Conservation (phyloP, 495 filamentous ascomycete species). For the Aspergillus sclerotiicarbonarius region DNA sequence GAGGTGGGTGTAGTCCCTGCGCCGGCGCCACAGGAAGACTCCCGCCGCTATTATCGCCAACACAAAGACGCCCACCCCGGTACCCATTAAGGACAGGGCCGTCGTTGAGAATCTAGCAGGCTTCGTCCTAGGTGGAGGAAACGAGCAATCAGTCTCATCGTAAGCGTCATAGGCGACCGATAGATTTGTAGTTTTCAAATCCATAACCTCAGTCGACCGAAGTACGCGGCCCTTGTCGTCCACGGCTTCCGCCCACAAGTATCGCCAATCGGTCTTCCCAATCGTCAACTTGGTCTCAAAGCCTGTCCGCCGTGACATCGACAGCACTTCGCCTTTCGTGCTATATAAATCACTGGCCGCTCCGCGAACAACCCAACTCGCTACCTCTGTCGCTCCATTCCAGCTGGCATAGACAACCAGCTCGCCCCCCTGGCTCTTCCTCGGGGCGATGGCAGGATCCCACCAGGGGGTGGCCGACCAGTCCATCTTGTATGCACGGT, state of each 20-base stretch:
- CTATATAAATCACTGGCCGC: background rate
- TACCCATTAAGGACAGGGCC: background rate
- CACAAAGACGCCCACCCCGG: background rate
- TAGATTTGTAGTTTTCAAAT: conserved; percentile 11
- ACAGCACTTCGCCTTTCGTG: conserved; percentile 4
- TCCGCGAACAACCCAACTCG: conserved; percentile 13
- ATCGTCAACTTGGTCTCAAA: conserved; percentile 24
- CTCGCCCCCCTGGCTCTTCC: conserved; percentile 5
- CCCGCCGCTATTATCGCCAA: background rate
- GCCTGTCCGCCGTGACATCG: conserved; percentile 12
- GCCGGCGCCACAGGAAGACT: conserved; percentile 9
- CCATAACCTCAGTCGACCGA: conserved; percentile 16
- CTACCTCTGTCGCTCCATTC: conserved; percentile 19
- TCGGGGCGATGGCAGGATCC: conserved; percentile 19
- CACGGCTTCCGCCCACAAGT: conserved; percentile 22
- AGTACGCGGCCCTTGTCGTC: conserved; percentile 11
- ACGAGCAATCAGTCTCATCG: background rate
- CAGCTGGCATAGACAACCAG: conserved; percentile 22
- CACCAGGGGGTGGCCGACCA: conserved; percentile 22
- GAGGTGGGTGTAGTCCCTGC: conserved; percentile 11
- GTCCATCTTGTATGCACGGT: conserved; percentile 24
- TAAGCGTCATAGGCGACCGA: conserved; percentile 7
- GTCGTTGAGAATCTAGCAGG: background rate
- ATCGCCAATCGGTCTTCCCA: conserved; percentile 13
- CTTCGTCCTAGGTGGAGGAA: background rate